Base-by-base conservation (phyloP, 2,329 filamentous ascomycete genomes). In the Phaeosphaeria sp. region DNA sequence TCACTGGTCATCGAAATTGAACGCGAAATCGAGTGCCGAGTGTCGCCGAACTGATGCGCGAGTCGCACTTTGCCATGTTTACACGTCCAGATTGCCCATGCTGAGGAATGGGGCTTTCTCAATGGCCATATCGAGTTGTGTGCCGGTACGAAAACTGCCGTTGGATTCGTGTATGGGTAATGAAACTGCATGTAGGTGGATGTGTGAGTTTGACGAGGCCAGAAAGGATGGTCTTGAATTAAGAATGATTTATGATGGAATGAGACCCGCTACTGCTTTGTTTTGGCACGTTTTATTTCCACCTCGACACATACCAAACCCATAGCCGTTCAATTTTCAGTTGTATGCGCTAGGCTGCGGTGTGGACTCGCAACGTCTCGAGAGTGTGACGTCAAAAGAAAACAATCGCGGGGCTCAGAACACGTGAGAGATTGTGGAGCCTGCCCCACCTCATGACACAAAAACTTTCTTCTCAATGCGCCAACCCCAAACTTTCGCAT, bases 21-120 rank as follows among this genome's bases (percentile, higher is more conserved):
- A 60, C 63, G 17, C 48, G 15, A 39, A 17, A 17, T 39, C 53
- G 60, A 58, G 48, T 67, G 64, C 66, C 65, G 64, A 63, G 46
- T 44, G 47, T 55, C 53, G 59, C 65, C 65, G 67, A 58, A 39
- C 48, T 54, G 55, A 54, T 54, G 68, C 60, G 60, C 58, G 54
- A 61, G 62, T 60, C 59, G 39, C 54, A 58, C 59, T 65, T 67
- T 69, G 54, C 59, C 62, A 71, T 69, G 54, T 51, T 43, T 50
- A 56, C 51, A 25, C 50, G 50, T 48, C 61, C 56, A 66, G 61
- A 71, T 66, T 62, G 39, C 33, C 56, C 59, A 68, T 72, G 69
- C 65, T 71, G 64, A 68, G 55, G 54, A 68, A 65, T 64, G 18
- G 54, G 20, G 21, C 15, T 17, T 41, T 33, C 13, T 18, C n/a